Base-by-base conservation (phyloP, 352 stramenopile species). In the Elongisporangium prolatum region DNA sequence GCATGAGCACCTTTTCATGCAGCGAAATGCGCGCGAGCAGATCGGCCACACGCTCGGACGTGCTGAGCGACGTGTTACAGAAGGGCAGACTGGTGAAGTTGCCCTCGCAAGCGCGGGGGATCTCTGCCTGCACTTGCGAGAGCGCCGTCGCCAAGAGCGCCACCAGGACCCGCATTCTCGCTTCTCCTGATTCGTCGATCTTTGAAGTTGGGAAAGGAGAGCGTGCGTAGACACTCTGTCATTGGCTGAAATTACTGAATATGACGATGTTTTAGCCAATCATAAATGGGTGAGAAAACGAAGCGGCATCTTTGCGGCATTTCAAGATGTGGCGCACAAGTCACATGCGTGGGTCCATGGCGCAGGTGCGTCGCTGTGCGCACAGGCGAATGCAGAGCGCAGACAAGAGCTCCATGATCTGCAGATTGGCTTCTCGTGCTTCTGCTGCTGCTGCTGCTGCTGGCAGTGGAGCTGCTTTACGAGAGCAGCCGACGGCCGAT, bases 1-100 rank as follows among this genome's bases (percentile, higher is more conserved):
- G 67, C 38, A 91, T 65, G 44, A 76, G 75, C 60, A 71, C 71
- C 59, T 93, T 93, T 28, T 97, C 84, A 3, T 73, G 52, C 21
- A 95, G 63, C 5, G 78, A 72, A 6, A 98, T 64, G 8, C 75
- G 74, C 17, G 52, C 10, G 18, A 97, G 75, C 25, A 98, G 73
- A 50, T 92, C 84, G 8, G 89, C 60, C 6, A 97, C 72, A n/a
- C 92, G 82, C 24, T 64, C 74, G 1, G 64, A 28, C n/a, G 74
- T 75, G 4, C 68, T 59, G 34, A 97, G 62, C 13, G 71, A 85
- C 28, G 71, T 24, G 64, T 97, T 83, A 68, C 91, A 97, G 68
- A 96, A 97, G 16, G 77, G 59, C 10, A 91, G 68, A 18, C 71
- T 40, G n/a, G 58, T 34, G 55, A 72, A 59, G 21, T 67, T 56